A percentile compares a stretch with the other conserved stretches of the same genome.
These are phyloP conservation scores for Naganishia albida DNA, from an alignment of 1,284 basidiomycete genomes.

Conservation along the genomic window DNA sequence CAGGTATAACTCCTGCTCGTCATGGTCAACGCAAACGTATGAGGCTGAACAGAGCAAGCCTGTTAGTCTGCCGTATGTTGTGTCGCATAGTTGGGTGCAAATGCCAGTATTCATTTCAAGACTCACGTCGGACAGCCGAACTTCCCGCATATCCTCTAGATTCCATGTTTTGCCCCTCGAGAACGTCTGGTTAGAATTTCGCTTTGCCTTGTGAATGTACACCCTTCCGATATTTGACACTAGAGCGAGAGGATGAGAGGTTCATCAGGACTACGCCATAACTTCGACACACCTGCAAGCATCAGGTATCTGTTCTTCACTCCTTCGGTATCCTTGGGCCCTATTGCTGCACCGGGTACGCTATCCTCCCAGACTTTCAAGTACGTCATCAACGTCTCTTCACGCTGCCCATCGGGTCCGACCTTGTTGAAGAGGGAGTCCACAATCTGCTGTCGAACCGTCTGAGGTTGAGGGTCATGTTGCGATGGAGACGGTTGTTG, in stretches of 20 bases:
- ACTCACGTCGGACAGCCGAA: conserved; percentile 47
- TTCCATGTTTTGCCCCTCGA: conserved; percentile 98
- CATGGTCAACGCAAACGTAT: conserved; percentile 74
- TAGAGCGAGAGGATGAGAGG: conserved; percentile 43
- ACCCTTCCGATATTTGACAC: conserved; percentile 67
- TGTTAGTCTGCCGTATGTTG: not conserved
- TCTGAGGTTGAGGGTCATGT: conserved; percentile 35
- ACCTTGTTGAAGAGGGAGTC: conserved; percentile 76
- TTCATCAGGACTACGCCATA: too few relatives aligned
- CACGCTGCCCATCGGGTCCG: conserved; percentile 61
- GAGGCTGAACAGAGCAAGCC: conserved; percentile 57
- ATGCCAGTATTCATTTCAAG: not conserved
- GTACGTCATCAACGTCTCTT: conserved; percentile 79
- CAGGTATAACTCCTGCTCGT: conserved; percentile 77
- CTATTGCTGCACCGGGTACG: conserved; percentile 57
- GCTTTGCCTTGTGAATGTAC: conserved; percentile 91
- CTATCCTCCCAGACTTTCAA: conserved; percentile 82
- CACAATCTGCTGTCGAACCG: conserved; percentile 67
- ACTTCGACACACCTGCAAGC: conserved; percentile 69
- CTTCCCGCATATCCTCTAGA: conserved; percentile 72
- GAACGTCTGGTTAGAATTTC: conserved; percentile 92
- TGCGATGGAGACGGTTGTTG: conserved; percentile 1
- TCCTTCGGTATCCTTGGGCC: conserved; percentile 60
- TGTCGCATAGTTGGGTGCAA: not conserved
- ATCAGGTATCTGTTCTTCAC: conserved; percentile 83